Base-by-base conservation (phyloP, 495 filamentous ascomycete species). In the Clohesyomyces aquaticus region DNA sequence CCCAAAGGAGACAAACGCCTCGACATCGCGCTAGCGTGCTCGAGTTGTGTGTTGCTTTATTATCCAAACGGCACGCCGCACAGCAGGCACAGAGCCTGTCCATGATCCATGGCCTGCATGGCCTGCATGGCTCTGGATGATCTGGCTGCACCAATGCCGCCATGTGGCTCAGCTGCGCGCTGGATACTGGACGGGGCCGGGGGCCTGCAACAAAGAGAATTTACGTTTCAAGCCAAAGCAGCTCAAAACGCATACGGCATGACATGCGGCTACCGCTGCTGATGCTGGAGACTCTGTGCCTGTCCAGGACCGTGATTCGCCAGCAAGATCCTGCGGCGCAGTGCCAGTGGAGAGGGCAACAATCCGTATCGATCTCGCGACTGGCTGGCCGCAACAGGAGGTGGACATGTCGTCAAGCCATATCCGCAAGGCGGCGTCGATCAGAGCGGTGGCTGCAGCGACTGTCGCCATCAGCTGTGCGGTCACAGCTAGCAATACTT, bases 381-480 rank as follows among this genome's bases (percentile, higher is more conserved):
- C 32, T 38, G 32, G 32, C 14, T 14, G 32, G 32, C 32, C 32
- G 43, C 43, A 22, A 47, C 21, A n/a, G 14, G 43, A 25, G 25
- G 10, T 22, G 12, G 48, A 52, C 10, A 19, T 11, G 35, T 16
- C 35, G 35, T 19, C 21, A 63, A 67, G 64, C 64, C 64, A 41
- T 61, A 52, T 55, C 64, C 64, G 64, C 52, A 21, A 32, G 63
- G 57, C 49, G 59, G 50, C 58, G 63, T 61, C 57, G 63, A 66
- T 66, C 63, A 55, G 56, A 58, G 23, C 55, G n/a, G 42, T 28
- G 58, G 64, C 64, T 53, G 58, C 45, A n/a, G 61, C 57, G 16
- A 14, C 49, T n/a, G 56, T 58, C 43, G 32, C 46, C 56, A 49
- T 35, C 56, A 25, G 21, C 43, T 14, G 43, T 29, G 9, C 22